These are phyloP conservation scores for Aspergillus conjunctus DNA, from an alignment of 495 filamentous ascomycete genomes.

Conservation along the genomic window DNA sequence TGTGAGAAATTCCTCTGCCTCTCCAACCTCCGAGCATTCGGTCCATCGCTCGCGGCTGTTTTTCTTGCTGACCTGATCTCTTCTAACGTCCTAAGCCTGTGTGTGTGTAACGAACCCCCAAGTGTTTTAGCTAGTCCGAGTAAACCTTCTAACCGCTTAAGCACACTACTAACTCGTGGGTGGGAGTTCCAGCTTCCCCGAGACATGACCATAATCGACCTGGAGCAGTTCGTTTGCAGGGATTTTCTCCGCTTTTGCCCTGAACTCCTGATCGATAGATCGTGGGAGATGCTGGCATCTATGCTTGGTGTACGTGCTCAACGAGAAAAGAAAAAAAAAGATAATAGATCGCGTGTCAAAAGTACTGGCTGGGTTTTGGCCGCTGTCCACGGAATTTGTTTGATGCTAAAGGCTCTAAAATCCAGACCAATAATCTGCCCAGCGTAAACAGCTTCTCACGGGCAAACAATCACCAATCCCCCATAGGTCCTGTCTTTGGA, in stretches of 20 bases:
- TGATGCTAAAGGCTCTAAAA: conserved; percentile 19
- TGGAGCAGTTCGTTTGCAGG: conserved; percentile 25
- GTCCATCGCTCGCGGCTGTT: neutral
- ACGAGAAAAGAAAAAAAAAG: neutral
- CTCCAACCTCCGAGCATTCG: neutral
- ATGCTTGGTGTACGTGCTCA: conserved; percentile 11
- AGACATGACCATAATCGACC: conserved; percentile 24
- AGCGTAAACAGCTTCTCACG: conserved; percentile 15
- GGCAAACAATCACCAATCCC: conserved; percentile 26
- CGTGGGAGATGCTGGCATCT: conserved; percentile 10
- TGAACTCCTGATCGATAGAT: conserved; percentile 12
- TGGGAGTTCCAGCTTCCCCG: conserved; percentile 18
- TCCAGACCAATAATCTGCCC: conserved; percentile 22
- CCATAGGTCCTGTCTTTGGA: conserved; percentile 10
- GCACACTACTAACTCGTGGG: conserved; percentile 10
- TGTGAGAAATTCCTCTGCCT: neutral
- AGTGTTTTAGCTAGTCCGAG: conserved; percentile 16
- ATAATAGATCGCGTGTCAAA: conserved; percentile 21
- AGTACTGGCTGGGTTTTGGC: conserved; percentile 25
- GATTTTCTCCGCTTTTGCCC: conserved; percentile 9
- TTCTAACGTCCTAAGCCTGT: neutral
- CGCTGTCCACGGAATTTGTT: conserved; percentile 24
- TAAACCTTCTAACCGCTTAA: conserved; percentile 6
- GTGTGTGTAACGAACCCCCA: too few relatives aligned
- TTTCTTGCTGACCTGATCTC: neutral